phyloP scores from a whole-genome alignment of 352 stramenopile genomes.

The Pelagophyceae sp. region DNA sequence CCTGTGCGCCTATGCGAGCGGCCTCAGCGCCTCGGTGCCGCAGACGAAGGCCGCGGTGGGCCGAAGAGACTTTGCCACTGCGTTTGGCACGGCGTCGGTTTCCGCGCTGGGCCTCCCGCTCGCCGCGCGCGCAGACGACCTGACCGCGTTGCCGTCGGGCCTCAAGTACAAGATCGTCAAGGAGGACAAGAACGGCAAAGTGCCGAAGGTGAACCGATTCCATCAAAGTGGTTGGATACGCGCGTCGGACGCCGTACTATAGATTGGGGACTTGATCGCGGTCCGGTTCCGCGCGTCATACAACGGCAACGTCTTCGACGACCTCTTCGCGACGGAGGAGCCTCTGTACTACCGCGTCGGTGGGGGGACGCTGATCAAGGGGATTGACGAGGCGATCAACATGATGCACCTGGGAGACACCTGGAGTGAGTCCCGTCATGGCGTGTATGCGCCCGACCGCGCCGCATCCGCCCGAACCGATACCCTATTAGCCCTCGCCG shows the following conservation, averaged over 20 bases:
- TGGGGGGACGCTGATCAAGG: not conserved
- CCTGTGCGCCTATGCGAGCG: too few species aligned
- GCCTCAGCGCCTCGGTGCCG: too few species aligned
- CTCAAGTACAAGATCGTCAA: conserved; percentile 4
- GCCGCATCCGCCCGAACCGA: too few species aligned
- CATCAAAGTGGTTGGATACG: not conserved
- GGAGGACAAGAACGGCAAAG: not conserved
- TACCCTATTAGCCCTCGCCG: too few species aligned
- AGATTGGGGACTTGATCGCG: conserved; percentile 9
- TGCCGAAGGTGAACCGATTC: not conserved
- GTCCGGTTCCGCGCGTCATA: not conserved
- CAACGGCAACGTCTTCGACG: conserved; percentile 2
- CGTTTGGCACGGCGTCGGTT: too few species aligned
- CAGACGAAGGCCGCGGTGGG: too few species aligned
- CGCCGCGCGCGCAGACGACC: not conserved
- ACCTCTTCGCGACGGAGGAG: not conserved
- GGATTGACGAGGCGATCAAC: conserved; percentile 2
- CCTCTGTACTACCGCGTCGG: conserved; percentile 20
- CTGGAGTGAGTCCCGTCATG: too few species aligned
- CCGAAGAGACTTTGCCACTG: too few species aligned
- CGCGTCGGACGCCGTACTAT: not conserved
- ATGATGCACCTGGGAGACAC: conserved; percentile 6
- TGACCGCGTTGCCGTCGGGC: not conserved
- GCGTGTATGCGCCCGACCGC: too few species aligned
- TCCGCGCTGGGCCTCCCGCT: too few species aligned